Base-by-base conservation (phyloP, 306 rosid genomes). In the Rosa chinensis region DNA sequence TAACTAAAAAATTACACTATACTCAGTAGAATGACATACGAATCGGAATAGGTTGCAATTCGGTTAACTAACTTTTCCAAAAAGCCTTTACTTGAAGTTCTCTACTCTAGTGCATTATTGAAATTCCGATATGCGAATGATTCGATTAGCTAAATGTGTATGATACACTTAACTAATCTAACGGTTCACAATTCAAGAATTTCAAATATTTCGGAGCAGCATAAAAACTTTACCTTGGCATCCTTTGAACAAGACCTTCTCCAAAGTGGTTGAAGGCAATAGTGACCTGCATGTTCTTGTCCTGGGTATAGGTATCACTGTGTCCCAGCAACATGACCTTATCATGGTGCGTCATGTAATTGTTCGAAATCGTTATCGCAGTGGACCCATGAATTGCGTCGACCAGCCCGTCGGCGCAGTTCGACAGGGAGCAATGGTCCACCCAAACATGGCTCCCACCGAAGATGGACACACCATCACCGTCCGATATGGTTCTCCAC, bases 401-500 rank as follows among this genome's bases (percentile, higher is more conserved):
- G 68, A 95, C 43, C 58, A 95, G 69, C 1, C 99, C 99, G 59
- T 95, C 99, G 1, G 70, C 70, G 32, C 99, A 95, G 62, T 93
- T 95, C 0, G 99, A 95, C 70, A 95, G 62, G 0, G 99, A 95
- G 84, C 92, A 87, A 47, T 95, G 99, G 61, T 95, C 99, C 18
- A 95, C 99, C 99, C 99, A 95, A 0, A 95, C 47, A 72, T 95
- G 99, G 74, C 91, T 90, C 8, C 98, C 99, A 6, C 99, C 99
- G 32, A 95, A 95, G 70, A 95, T 95, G 12, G 99, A 95, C 3
- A 95, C 97, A 0, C 99, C 99, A 44, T 95, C 99, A 25, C 98
- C 99, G 78, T 95, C 99, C 7, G 99, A 95, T 66, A 91, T 13
- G 0, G 99, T 95, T 21, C 99, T 91, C 89, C 91, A 95, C 77